Evolutionary conservation across 495 filamentous ascomycete genomes (phyloP), one percentile per base, ranked within the genome.

Genomic region (Lineolata rhizophorae): DNA sequence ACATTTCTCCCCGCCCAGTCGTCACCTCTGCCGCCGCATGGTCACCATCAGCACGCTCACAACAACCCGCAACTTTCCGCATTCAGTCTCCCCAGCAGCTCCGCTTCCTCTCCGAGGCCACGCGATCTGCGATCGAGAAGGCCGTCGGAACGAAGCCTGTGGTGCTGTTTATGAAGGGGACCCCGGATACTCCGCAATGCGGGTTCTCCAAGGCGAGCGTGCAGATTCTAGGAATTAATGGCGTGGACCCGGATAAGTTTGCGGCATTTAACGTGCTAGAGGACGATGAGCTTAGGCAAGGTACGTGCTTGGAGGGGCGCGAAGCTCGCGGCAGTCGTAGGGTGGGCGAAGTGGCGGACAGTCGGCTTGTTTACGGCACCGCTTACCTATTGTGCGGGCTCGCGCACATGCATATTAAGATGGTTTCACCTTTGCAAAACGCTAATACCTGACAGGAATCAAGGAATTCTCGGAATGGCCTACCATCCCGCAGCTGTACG

Each of bases 401-500:
- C n/a, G n/a, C n/a, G n/a, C n/a, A n/a, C n/a, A n/a, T n/a, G n/a
- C n/a, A n/a, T n/a, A n/a, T n/a, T n/a, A n/a, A n/a, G n/a, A n/a
- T n/a, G n/a, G n/a, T n/a, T n/a, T n/a, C n/a, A n/a, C n/a, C n/a
- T n/a, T 22, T 12, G 21, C 4, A 18, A 14, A 18, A 3, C 32
- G 3, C 35, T 25, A 32, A n/a, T n/a, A 20, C 27, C 5, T 28
- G 35, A 35, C 19, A 93, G 84, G 90, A 26, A 85, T 97, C 53
- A 97, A 97, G 51, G 84, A 97, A 50, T 97, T 81, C 61, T 91
- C 82, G 3, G 85, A 93, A 47, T 97, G 87, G 87, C 87, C 87
- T 5, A 97, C 87, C 15, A 95, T 97, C 50, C 87, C 87, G 1
- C 87, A 95, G 51, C 63, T 97, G 19, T 97, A 95, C 54, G 60